Conservation (phyloP, 257 asterid species). For the Hygrophila difformis region DNA sequence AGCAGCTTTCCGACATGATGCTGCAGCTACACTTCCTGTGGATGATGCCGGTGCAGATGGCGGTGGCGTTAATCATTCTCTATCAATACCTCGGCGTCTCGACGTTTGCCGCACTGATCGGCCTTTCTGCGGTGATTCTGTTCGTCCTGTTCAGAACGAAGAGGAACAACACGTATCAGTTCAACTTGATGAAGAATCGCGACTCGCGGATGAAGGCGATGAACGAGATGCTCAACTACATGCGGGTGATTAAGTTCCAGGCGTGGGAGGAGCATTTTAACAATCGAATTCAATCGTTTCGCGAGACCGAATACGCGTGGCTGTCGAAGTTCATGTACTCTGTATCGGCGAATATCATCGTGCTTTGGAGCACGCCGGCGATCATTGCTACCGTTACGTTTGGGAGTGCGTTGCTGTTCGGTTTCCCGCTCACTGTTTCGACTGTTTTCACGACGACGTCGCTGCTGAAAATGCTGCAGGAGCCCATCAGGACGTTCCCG, state of each 20-base stretch:
- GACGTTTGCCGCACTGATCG: conserved; percentile 38
- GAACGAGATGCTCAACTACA: conserved; percentile 85
- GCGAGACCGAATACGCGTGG: conserved; percentile 64
- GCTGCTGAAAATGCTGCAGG: conserved; percentile 69
- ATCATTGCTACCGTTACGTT: conserved; percentile 63
- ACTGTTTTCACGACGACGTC: conserved; percentile 80
- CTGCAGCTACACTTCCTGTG: conserved; percentile 73
- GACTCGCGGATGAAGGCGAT: conserved; percentile 88
- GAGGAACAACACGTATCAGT: conserved; percentile 58
- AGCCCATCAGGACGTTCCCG: conserved; percentile 81
- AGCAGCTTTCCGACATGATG: conserved; percentile 94
- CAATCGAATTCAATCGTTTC: conserved; percentile 62
- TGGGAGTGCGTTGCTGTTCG: conserved; percentile 56
- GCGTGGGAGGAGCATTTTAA: conserved; percentile 96
- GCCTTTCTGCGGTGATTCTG: conserved; percentile 32
- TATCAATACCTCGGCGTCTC: conserved; percentile 55
- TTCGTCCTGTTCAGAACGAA: conserved; percentile 51
- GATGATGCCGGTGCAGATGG: conserved; percentile 77
- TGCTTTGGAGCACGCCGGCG: conserved; percentile 76
- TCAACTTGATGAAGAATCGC: conserved; percentile 63
- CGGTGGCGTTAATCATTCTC: conserved; percentile 55
- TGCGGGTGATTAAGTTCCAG: conserved; percentile 90
- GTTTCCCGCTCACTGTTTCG: conserved; percentile 64
- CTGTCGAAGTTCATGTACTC: conserved; percentile 63
- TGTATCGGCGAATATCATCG: conserved; percentile 45